Conservation (phyloP, 2,329 filamentous ascomycete species). For the Colletotrichum cuscutae region DNA sequence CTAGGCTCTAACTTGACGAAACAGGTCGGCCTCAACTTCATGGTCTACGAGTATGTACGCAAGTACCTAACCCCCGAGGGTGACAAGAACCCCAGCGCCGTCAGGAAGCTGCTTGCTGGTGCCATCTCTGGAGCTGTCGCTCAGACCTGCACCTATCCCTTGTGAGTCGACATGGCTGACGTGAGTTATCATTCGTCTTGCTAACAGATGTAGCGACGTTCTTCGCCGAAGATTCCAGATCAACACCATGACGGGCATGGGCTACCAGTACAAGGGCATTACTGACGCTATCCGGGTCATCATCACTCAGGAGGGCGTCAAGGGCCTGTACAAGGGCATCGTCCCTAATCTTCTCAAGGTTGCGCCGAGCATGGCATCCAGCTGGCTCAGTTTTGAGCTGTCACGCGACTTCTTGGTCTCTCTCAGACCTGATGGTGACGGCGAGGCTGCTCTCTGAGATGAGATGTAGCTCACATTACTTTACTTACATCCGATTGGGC, state of each 20-base stretch:
- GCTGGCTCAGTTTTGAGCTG: conserved; percentile 97
- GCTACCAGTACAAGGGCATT: conserved; percentile 92
- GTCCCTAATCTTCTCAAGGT: conserved; percentile 96
- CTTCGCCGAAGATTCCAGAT: conserved; percentile 95
- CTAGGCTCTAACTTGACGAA: conserved; percentile 29
- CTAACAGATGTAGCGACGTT: conserved; percentile 74
- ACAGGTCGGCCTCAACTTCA: conserved; percentile 95
- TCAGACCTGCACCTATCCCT: conserved; percentile 98
- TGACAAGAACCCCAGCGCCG: conserved; percentile 81
- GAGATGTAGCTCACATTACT: neutral
- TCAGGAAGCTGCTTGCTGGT: conserved; percentile 87
- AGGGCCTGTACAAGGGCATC: conserved; percentile 94
- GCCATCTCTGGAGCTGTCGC: conserved; percentile 96
- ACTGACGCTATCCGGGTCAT: conserved; percentile 86
- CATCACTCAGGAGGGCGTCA: conserved; percentile 82
- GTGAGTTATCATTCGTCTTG: conserved; percentile 30
- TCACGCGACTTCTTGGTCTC: conserved; percentile 85
- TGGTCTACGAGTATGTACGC: conserved; percentile 94
- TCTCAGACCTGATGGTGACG: conserved; percentile 59
- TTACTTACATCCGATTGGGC: neutral
- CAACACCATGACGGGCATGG: conserved; percentile 99
- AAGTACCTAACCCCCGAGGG: conserved; percentile 88
- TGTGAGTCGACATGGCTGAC: conserved; percentile 70
- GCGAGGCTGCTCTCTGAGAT: conserved; percentile 33
- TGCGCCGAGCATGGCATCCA: conserved; percentile 97